Evolutionary conservation across 495 filamentous ascomycete genomes (phyloP), one percentile per base, ranked within the genome.

Genomic region (Penicillium steckii): DNA sequence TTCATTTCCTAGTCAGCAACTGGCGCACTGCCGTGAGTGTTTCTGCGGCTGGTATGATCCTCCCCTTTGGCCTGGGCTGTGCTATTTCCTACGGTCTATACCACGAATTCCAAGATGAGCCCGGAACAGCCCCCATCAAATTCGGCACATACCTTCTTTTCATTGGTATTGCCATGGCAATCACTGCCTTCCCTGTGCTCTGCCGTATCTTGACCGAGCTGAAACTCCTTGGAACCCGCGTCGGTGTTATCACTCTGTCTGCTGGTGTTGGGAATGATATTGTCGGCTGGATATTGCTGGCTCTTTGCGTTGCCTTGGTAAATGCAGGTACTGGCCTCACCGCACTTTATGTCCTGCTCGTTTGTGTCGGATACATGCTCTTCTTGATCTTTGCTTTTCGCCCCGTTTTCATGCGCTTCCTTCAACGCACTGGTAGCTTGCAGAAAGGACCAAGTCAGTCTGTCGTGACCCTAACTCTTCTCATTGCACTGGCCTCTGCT

Each of bases 231-330:
- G 74, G 80, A 29, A 94, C 90, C 2, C 78, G 85, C 8, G 94
- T 97, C 13, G 94, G 94, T 53, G 83, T 96, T 25, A 95, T 95
- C 37, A 89, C 93, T 24, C 75, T 98, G 13, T 93, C 94, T 12
- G 94, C 94, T 8, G 94, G 94, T 27, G 92, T 97, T 25, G 92
- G 92, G 8, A 98, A 98, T 56, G 94, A 98, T 61, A 91, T 97
- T 19, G 83, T 90, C 8, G 94, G 93, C 32, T 98, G 93, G 93
- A 84, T 98, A 56, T 75, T 98, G 23, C 85, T 98, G 7, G 93
- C 93, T 2, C 83, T 98, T 30, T 97, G 92, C 61, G 93, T 98
- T 27, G 90, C 93, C 2, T 72, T 98, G 46, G 94, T 96, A 44
- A 98, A 98, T 61, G 90, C 91, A 13, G 84, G 83, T 32, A 85